Base-by-base conservation (phyloP, 192 early-diverging fungal genomes). In the Coemansia sp. region DNA sequence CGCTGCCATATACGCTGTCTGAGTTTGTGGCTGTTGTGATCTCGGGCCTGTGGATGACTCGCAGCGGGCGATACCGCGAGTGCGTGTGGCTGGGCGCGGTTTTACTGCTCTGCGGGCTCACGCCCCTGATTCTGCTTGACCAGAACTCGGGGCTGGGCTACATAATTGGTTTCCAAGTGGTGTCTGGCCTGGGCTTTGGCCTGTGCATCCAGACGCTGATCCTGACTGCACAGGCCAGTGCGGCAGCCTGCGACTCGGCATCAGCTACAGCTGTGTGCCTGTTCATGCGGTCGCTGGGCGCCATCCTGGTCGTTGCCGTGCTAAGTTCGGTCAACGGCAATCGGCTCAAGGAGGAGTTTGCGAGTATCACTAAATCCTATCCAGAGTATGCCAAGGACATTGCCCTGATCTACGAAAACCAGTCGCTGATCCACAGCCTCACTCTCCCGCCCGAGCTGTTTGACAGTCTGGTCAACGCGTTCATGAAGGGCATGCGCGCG, bases 401-500 rank as follows among this genome's bases (percentile, higher is more conserved):
- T 15, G 37, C 39, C 1, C 17, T 7, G 17, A 29, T 67, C 0
- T 27, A 18, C 1, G 58, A 60, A 33, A 67, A 67, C 52, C 65
- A 67, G 52, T 43, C 65, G 11, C 40, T 71, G n/a, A 74, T 74
- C 42, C 72, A 72, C 24, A 50, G n/a, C 38, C 65, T 77, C 12
- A 65, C 48, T 14, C 24, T 79, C 5, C 76, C 76, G 1, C 40
- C 34, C 2, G 54, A 60, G 9, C 33, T 79, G 17, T 64, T 65
- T 38, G 38, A 79, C 54, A n/a, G 19, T n/a, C 22, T 79, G 10
- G 55, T 68, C 24, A 34, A 43, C 14, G 70, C 62, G 27, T 79
- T 79, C 50, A 79, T 79, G 76, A 52, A 54, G 15, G 61, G 68
- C 3, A 71, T 79, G 76, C 65, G 67, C 0, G 62, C 59, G 1